Evolutionary conservation across 768 basidiomycete species (phyloP).

Genomic region (Floccularia luteovirens): DNA sequence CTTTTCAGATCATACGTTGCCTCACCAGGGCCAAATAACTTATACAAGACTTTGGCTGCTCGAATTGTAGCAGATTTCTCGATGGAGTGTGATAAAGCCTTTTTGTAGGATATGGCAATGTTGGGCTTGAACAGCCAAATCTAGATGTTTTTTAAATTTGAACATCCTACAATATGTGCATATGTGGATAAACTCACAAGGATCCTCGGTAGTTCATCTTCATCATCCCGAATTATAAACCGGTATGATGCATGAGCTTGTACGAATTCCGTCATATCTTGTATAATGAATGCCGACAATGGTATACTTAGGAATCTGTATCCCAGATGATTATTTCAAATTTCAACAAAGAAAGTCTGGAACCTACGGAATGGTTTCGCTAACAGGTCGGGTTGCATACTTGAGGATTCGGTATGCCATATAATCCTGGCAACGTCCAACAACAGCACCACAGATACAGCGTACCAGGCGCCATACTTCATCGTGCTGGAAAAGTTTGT

Average conservation of each 20-base stretch:
- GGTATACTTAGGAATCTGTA: conserved; percentile 42
- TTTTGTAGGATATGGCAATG: conserved; percentile 71
- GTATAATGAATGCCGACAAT: conserved; percentile 82
- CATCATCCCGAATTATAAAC: conserved; percentile 84
- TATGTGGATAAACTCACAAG: conserved; percentile 45
- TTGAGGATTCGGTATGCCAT: conserved; percentile 70
- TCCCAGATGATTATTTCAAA: not conserved
- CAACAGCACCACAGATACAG: conserved; percentile 78
- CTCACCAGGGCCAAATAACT: conserved; percentile 59
- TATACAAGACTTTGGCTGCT: conserved; percentile 83
- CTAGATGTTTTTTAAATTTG: conserved; percentile 30
- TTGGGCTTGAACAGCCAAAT: conserved; percentile 95
- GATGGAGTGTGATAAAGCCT: conserved; percentile 43
- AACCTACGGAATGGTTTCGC: conserved; percentile 57
- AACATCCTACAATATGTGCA: not conserved
- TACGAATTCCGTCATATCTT: conserved; percentile 88
- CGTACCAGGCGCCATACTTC: conserved; percentile 61
- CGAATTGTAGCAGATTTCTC: conserved; percentile 55
- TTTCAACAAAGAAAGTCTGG: conserved; percentile 1
- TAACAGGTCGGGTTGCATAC: conserved; percentile 72
- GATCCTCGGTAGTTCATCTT: conserved; percentile 71
- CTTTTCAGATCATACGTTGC: conserved; percentile 42
- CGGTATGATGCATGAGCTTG: conserved; percentile 92
- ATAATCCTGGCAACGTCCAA: conserved; percentile 64
- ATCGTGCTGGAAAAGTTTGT: conserved; percentile 29